These are phyloP conservation scores for Aspergillus bombycis DNA, from an alignment of 2,329 filamentous ascomycete genomes.

Conservation along the genomic window DNA sequence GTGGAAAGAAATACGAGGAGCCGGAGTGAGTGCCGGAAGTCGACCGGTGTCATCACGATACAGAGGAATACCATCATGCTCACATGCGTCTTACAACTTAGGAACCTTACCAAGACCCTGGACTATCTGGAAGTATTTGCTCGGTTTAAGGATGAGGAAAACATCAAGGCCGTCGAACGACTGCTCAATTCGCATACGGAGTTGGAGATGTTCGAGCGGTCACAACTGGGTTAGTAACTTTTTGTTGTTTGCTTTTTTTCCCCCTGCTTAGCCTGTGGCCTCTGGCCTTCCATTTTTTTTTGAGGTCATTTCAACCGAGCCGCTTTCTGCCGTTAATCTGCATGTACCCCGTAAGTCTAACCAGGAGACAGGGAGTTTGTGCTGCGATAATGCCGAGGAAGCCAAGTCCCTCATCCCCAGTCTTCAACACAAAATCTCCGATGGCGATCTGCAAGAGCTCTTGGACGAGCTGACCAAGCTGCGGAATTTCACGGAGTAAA, in stretches of 20 bases:
- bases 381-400: slow-evolving; percentile 90
- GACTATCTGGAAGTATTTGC: slow-evolving; percentile 94
- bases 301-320: neutral
- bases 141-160: slow-evolving; percentile 93
- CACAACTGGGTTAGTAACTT: slow-evolving; percentile 73
- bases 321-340: slow-evolving; percentile 1
- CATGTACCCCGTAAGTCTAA: slow-evolving; percentile 12
- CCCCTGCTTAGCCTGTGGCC: neutral
- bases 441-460: slow-evolving; percentile 84
- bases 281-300: neutral
- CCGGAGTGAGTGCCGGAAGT: slow-evolving; percentile 67
- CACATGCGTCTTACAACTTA: slow-evolving; percentile 15
- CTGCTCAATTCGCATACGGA: slow-evolving; percentile 75
- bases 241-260: neutral
- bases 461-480: slow-evolving; percentile 90
- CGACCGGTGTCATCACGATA: neutral
- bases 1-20: slow-evolving; percentile 80
- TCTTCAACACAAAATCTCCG: slow-evolving; percentile 83
- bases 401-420: slow-evolving; percentile 94
- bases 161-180: slow-evolving; percentile 90
- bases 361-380: slow-evolving; percentile 71
- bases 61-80: slow-evolving; percentile 3
- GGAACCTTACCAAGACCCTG: slow-evolving; percentile 80
- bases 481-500: slow-evolving; percentile 51
- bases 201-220: slow-evolving; percentile 89